Evolutionary conservation across 2,329 filamentous ascomycete genomes (phyloP).

Genomic region (Sporothrix protearum): DNA sequence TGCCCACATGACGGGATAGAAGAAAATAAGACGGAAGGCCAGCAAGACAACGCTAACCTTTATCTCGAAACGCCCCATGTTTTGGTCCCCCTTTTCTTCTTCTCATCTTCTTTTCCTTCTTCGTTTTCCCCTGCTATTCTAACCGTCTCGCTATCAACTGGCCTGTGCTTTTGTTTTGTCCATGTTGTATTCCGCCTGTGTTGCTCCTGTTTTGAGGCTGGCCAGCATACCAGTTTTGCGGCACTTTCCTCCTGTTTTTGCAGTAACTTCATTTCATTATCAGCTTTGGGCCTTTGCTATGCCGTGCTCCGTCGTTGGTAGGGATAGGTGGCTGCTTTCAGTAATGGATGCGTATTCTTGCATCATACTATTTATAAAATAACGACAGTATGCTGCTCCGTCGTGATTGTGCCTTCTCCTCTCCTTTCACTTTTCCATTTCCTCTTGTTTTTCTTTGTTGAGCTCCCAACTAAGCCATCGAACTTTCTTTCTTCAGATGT

Average conservation of each 20-base stretch:
- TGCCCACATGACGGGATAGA: constrained; percentile 6
- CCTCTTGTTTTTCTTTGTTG: background rate
- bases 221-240: constrained; percentile 1
- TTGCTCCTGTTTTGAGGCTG: constrained; percentile 4
- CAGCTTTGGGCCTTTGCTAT: background rate
- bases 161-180: constrained; percentile 13
- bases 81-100: constrained; percentile 8
- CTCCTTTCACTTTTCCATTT: background rate
- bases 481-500: constrained; percentile 2
- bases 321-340: background rate
- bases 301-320: background rate
- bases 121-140: background rate
- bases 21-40: constrained; percentile 22
- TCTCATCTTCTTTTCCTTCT: background rate
- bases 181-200: background rate
- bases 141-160: background rate
- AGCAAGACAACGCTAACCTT: background rate
- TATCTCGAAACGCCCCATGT: constrained; percentile 12
- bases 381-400: background rate
- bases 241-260: background rate
- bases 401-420: background rate
- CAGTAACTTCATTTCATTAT: background rate
- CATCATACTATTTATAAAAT: too few species aligned
- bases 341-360: background rate
- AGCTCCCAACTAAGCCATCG: background rate